Conservation (phyloP, 2,329 filamentous ascomycete genomes). For the Aspergillus versicolor region DNA sequence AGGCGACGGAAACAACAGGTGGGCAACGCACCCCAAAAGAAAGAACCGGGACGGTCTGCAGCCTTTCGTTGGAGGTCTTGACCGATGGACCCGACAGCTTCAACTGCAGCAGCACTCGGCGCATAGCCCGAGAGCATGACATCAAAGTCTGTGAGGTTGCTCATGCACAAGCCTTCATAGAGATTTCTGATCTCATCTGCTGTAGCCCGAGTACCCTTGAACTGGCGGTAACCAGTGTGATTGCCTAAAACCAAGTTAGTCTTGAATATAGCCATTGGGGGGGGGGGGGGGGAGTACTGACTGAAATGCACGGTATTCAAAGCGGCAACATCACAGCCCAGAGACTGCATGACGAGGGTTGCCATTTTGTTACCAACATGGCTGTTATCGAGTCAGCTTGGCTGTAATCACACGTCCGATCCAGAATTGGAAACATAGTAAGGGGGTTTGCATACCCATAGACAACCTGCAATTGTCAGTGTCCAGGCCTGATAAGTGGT, state of each 20-base stretch:
- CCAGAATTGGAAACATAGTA: background rate
- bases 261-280: background rate
- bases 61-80: slow-evolving; percentile 72
- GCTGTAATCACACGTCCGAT: background rate
- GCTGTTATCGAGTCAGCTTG: slow-evolving; percentile 47
- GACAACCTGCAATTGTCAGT: slow-evolving; percentile 27
- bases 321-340: slow-evolving; percentile 90
- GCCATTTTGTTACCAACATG: slow-evolving; percentile 99
- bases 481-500: background rate
- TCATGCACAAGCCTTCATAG: slow-evolving; percentile 80
- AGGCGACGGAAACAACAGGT: background rate
- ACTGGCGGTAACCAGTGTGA: slow-evolving; percentile 87
- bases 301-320: slow-evolving; percentile 98
- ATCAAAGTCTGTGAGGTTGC: slow-evolving; percentile 83
- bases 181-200: slow-evolving; percentile 80
- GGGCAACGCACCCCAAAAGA: slow-evolving; percentile 73
- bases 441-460: slow-evolving; percentile 30
- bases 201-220: slow-evolving; percentile 78
- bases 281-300: slow-evolving; percentile 47
- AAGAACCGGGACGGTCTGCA: slow-evolving; percentile 64
- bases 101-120: slow-evolving; percentile 79
- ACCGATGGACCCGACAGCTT: slow-evolving; percentile 80
- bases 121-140: slow-evolving; percentile 95
- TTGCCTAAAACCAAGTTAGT: slow-evolving; percentile 65
- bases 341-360: slow-evolving; percentile 86